These are phyloP conservation scores for Microsporum ferrugineum DNA, from an alignment of 2,329 filamentous ascomycete genomes.

Conservation along the genomic window DNA sequence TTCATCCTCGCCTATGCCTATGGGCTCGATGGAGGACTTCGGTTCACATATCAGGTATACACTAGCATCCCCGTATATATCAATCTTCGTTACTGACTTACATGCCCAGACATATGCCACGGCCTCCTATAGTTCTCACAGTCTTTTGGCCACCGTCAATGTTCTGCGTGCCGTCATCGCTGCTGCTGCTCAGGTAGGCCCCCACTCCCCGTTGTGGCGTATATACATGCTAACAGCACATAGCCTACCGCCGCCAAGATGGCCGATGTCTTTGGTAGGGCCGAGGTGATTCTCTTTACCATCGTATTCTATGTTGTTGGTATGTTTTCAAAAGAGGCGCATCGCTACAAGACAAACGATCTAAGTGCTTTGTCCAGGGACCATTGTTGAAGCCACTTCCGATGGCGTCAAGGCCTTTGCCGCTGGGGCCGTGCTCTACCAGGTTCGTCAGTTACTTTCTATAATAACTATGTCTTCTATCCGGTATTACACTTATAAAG, in stretches of 20 bases:
- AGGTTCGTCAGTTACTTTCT: slow-evolving; percentile 19
- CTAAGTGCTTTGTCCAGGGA: slow-evolving; percentile 25
- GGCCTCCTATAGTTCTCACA: slow-evolving; percentile 41
- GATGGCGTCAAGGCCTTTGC: slow-evolving; percentile 42
- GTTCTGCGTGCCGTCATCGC: slow-evolving; percentile 49
- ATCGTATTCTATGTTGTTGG: slow-evolving; percentile 47
- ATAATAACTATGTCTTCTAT: too few species aligned
- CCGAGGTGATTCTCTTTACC: slow-evolving; percentile 46
- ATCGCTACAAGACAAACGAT: background rate
- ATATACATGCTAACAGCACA: background rate
- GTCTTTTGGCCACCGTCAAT: slow-evolving; percentile 47
- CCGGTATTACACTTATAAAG: background rate
- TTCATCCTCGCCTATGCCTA: slow-evolving; percentile 56
- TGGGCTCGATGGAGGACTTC: slow-evolving; percentile 47
- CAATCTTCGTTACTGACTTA: slow-evolving; percentile 8
- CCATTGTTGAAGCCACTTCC: slow-evolving; percentile 46
- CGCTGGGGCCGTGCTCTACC: slow-evolving; percentile 50
- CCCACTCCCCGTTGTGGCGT: background rate
- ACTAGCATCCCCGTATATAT: slow-evolving; percentile 10
- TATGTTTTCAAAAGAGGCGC: slow-evolving; percentile 9
- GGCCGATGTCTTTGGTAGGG: slow-evolving; percentile 51
- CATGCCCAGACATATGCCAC: slow-evolving; percentile 41
- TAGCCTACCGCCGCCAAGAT: slow-evolving; percentile 51
- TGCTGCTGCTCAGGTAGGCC: slow-evolving; percentile 41
- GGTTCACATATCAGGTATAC: slow-evolving; percentile 41